Percentiles rank a stretch among this genome's conserved stretches.
These are phyloP conservation scores for Quercus variabilis DNA, from an alignment of 306 rosid species.

Conservation along the genomic window DNA sequence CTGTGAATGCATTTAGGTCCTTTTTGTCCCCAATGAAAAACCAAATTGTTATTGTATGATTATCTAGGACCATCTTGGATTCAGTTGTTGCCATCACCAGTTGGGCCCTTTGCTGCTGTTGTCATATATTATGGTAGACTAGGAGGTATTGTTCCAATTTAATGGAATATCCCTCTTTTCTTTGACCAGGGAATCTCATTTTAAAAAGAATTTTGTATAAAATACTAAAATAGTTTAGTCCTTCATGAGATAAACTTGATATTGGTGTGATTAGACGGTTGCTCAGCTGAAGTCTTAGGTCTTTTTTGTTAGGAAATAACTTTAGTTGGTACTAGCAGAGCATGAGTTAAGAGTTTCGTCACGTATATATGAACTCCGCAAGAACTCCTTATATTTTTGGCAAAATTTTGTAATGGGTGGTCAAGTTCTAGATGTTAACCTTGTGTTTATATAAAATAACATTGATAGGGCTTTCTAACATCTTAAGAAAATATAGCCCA, in stretches of 20 bases:
- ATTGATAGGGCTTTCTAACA: neutral
- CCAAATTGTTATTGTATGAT: neutral
- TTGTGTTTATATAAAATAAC: neutral
- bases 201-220: neutral
- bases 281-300: neutral
- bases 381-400: neutral
- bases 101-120: neutral
- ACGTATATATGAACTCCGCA: neutral
- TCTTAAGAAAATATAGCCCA: too few relatives aligned
- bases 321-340: neutral
- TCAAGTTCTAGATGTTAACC: neutral
- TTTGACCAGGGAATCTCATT: neutral
- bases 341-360: neutral
- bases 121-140: neutral
- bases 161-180: too few relatives aligned
- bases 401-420: neutral
- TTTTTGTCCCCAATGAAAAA: neutral
- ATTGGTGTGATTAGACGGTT: neutral
- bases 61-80: neutral
- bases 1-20: neutral
- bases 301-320: neutral
- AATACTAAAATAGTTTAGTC: neutral
- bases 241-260: neutral
- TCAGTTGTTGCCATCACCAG: neutral
- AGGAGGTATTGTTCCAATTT: neutral